A percentile compares a stretch with the other conserved stretches of the same genome.
phyloP scores from a whole-genome alignment of 2,329 filamentous ascomycete genomes.

The Phyllosticta citrichinensis region DNA sequence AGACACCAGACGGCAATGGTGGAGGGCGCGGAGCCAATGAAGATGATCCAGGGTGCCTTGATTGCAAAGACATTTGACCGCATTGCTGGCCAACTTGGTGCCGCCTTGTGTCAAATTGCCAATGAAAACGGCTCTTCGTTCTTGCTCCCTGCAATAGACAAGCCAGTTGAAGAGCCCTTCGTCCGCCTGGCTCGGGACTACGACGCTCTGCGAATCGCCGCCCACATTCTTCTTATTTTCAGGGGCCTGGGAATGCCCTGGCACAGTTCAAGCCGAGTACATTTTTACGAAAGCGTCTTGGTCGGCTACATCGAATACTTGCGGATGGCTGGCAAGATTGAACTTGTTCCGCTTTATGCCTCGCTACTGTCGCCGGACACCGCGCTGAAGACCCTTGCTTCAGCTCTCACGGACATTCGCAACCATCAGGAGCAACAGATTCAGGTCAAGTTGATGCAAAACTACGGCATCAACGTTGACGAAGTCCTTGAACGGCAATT shows the following conservation, averaged over 20 bases:
- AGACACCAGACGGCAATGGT: background rate
- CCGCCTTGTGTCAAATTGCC: conserved; percentile 31
- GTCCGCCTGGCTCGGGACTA: conserved; percentile 29
- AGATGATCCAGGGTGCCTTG: conserved; percentile 66
- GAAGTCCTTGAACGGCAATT: conserved; percentile 53
- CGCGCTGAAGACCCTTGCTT: conserved; percentile 61
- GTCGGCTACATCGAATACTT: conserved; percentile 75
- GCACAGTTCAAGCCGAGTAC: conserved; percentile 26
- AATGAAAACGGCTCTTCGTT: conserved; percentile 14
- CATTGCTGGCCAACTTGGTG: conserved; percentile 34
- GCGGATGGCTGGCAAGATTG: conserved; percentile 59
- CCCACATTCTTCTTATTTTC: conserved; percentile 55
- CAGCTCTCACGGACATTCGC: conserved; percentile 64
- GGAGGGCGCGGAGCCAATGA: conserved; percentile 49
- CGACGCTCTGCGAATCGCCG: conserved; percentile 34
- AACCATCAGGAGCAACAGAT: conserved; percentile 54
- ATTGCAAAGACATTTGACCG: conserved; percentile 49
- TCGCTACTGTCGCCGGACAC: conserved; percentile 60
- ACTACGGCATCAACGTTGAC: conserved; percentile 60
- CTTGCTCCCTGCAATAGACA: conserved; percentile 6
- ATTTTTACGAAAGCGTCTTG: conserved; percentile 62
- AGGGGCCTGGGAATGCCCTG: conserved; percentile 46
- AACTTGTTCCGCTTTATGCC: conserved; percentile 80
- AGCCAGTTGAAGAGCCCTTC: conserved; percentile 18
- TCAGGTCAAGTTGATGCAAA: conserved; percentile 64